These are phyloP conservation scores for Irpex sp. DNA, from an alignment of 1,284 basidiomycete species.

Conservation along the genomic window DNA sequence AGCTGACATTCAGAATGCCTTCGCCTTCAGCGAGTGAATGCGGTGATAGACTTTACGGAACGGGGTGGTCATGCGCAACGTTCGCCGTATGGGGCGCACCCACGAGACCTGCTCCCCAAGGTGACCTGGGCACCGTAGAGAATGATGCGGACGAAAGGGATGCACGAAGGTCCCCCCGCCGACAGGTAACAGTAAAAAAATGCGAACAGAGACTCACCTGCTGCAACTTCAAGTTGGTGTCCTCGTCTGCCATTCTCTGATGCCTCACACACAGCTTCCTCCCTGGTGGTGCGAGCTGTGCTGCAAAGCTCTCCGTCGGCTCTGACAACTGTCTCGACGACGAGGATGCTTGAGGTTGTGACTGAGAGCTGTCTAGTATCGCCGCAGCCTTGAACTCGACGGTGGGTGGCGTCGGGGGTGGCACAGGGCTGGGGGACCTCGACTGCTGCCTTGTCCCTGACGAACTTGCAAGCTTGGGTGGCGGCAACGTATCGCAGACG, in stretches of 20 bases:
- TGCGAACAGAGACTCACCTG: slow-evolving; percentile 53
- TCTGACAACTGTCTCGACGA: neutral
- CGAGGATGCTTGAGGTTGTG: neutral
- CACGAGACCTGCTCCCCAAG: too few relatives aligned
- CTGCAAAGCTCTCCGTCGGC: slow-evolving; percentile 3
- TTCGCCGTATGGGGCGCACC: too few relatives aligned
- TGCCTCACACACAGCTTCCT: slow-evolving; percentile 88
- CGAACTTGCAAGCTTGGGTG: slow-evolving; percentile 44
- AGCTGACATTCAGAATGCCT: too few relatives aligned
- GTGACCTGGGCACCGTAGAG: too few relatives aligned
- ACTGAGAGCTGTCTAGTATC: too few relatives aligned
- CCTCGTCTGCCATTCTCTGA: slow-evolving; percentile 97
- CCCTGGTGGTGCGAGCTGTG: slow-evolving; percentile 33
- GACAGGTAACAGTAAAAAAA: too few relatives aligned
- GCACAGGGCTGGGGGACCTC: slow-evolving; percentile 24
- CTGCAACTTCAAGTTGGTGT: slow-evolving; percentile 90
- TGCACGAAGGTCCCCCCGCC: too few relatives aligned
- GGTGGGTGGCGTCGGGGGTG: slow-evolving; percentile 21
- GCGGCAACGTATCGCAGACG: slow-evolving; percentile 71
- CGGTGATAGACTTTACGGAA: too few relatives aligned
- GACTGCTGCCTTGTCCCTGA: slow-evolving; percentile 16
- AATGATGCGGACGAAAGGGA: too few relatives aligned
- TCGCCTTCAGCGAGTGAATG: too few relatives aligned
- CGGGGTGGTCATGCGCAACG: too few relatives aligned
- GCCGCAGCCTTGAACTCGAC: slow-evolving; percentile 26